phyloP scores from a whole-genome alignment of 306 rosid genomes.

The Glycine soja region DNA sequence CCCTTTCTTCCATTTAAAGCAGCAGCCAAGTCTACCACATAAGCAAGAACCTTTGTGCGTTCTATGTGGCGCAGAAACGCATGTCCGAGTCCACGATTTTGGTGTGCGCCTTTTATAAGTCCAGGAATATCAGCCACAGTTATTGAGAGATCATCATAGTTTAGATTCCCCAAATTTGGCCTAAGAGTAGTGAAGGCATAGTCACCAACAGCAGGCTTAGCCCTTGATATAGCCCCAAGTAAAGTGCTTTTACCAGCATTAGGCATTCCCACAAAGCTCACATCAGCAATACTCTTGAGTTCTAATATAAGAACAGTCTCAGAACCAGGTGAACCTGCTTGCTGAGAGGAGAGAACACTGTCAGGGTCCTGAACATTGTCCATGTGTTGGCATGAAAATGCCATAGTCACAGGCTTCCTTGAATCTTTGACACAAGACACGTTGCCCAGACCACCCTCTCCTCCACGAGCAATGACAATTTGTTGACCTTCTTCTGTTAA shows the following conservation, averaged over 20 bases:
- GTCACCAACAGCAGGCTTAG: conserved; percentile 82
- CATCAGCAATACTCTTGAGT: conserved; percentile 94
- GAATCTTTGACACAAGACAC: conserved; percentile 51
- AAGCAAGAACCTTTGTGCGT: conserved; percentile 86
- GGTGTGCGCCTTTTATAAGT: conserved; percentile 92
- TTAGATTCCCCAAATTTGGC: conserved; percentile 88
- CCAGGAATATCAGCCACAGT: conserved; percentile 96
- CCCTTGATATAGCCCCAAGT: conserved; percentile 87
- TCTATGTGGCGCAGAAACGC: conserved; percentile 94
- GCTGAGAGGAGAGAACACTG: conserved; percentile 52
- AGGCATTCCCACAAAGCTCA: conserved; percentile 95
- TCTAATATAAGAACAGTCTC: conserved; percentile 79
- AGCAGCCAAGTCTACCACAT: conserved; percentile 87
- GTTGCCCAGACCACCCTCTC: conserved; percentile 85
- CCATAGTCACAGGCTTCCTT: conserved; percentile 49
- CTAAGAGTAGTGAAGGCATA: conserved; percentile 94
- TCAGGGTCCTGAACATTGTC: conserved; percentile 46
- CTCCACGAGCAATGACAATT: conserved; percentile 74
- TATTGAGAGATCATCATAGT: conserved; percentile 81
- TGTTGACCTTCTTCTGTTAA: conserved; percentile 79
- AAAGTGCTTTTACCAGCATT: conserved; percentile 98
- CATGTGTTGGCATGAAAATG: conserved; percentile 41
- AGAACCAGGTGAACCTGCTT: conserved; percentile 68
- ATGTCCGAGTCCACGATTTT: conserved; percentile 87
- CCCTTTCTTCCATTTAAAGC: conserved; percentile 81